A percentile compares a stretch with the other conserved stretches of the same genome.
These are phyloP conservation scores for Rhynchosporium secalis DNA, from an alignment of 2,329 filamentous ascomycete genomes.

Conservation along the genomic window DNA sequence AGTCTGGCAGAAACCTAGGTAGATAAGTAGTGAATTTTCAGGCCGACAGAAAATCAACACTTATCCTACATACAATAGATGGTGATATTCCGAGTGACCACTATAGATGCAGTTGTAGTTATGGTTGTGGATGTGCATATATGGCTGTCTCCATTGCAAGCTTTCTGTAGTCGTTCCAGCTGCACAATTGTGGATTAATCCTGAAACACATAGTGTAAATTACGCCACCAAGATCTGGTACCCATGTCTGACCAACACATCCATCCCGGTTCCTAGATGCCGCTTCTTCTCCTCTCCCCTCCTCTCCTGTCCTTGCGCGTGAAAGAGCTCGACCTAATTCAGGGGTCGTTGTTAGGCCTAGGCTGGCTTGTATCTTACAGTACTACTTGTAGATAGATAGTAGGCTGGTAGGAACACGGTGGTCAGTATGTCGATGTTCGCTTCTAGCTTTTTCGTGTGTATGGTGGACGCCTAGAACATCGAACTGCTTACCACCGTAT, in stretches of 20 bases:
- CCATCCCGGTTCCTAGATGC: neutral
- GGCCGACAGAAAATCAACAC: no score
- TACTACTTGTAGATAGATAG: no score
- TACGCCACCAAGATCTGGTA: slow-evolving; percentile 3
- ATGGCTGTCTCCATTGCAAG: neutral
- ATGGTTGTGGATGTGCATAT: neutral
- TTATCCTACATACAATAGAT: neutral
- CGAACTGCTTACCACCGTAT: no score
- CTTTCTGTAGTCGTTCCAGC: neutral
- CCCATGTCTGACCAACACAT: slow-evolving; percentile 4
- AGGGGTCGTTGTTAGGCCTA: slow-evolving; percentile 1
- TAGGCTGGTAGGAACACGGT: no score
- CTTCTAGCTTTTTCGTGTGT: no score
- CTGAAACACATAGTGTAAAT: neutral
- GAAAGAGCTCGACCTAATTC: neutral
- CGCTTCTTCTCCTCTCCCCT: slow-evolving; percentile 9
- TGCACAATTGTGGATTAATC: neutral
- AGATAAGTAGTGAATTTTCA: no score
- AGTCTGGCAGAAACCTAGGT: no score
- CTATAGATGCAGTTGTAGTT: neutral
- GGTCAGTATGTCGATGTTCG: no score
- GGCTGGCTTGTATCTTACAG: no score
- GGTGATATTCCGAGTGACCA: neutral
- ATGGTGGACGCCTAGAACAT: no score
- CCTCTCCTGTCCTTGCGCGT: neutral